These are phyloP conservation scores for Penicillium sp. DNA, from an alignment of 2,329 filamentous ascomycete species.

Conservation along the genomic window DNA sequence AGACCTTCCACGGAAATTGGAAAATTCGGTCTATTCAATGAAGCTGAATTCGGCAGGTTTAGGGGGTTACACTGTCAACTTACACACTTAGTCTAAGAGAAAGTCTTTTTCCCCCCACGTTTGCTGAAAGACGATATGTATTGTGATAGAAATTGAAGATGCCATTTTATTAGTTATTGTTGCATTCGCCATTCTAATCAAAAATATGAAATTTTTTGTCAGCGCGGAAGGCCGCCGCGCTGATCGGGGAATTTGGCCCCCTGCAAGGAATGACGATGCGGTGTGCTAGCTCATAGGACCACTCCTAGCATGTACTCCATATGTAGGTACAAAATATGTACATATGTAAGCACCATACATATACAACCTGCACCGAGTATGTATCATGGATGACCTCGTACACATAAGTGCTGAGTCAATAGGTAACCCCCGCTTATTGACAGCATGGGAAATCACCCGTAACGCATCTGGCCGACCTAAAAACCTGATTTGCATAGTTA, in stretches of 20 bases:
- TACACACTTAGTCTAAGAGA: neutral
- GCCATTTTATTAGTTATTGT: neutral
- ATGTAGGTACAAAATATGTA: neutral
- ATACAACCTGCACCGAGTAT: neutral
- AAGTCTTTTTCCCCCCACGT: neutral
- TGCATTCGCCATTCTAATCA: neutral
- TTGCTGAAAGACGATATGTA: neutral
- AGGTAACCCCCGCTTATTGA: neutral
- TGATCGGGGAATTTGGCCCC: neutral
- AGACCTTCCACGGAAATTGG: neutral
- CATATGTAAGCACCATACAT: neutral
- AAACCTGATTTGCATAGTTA: neutral
- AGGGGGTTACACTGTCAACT: neutral
- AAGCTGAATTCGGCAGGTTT: neutral
- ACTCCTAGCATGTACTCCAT: too few species aligned
- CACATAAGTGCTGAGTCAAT: neutral
- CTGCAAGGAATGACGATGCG: neutral
- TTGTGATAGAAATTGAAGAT: neutral
- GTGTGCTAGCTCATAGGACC: neutral
- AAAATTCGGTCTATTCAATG: neutral
- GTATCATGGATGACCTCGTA: neutral
- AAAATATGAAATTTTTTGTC: slow-evolving; percentile 7
- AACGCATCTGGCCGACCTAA: neutral
- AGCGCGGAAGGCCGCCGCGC: neutral
- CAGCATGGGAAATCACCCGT: neutral